Conservation (phyloP, 768 basidiomycete species). For the Russula virescens region DNA sequence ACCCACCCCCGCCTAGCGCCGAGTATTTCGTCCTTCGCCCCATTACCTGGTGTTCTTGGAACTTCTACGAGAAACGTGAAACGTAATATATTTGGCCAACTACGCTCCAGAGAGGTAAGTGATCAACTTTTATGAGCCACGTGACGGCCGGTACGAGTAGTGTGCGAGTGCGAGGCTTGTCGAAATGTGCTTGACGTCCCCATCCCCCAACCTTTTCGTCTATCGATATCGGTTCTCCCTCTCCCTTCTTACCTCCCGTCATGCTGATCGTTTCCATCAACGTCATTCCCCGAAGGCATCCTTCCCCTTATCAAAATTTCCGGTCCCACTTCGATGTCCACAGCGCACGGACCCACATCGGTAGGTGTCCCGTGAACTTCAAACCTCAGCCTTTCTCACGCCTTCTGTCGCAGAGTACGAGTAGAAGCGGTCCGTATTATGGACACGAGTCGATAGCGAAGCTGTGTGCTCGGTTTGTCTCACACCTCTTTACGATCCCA, state of each 20-base stretch:
- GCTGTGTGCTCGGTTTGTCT: constrained; percentile 73
- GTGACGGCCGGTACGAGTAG: too few relatives aligned
- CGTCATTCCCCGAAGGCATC: constrained; percentile 28
- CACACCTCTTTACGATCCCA: constrained; percentile 80
- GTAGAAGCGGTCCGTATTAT: constrained; percentile 50
- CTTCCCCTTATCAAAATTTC: constrained; percentile 29
- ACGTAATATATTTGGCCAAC: too few relatives aligned
- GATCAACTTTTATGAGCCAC: too few relatives aligned
- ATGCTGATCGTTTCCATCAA: constrained; percentile 31
- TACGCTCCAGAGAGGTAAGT: too few relatives aligned
- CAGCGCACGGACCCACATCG: constrained; percentile 20
- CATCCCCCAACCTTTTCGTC: constrained; percentile 3
- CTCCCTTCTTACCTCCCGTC: neutral
- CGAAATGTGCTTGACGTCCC: too few relatives aligned
- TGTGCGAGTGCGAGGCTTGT: too few relatives aligned
- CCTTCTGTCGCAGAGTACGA: constrained; percentile 6
- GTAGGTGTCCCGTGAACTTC: constrained; percentile 13
- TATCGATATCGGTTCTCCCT: constrained; percentile 20
- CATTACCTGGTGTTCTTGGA: too few relatives aligned
- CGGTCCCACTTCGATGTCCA: constrained; percentile 3
- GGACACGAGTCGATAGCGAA: constrained; percentile 72
- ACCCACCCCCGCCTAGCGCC: too few relatives aligned
- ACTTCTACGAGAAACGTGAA: too few relatives aligned
- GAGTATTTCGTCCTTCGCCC: too few relatives aligned
- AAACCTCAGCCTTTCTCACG: constrained; percentile 15